These are phyloP conservation scores for Scedosporium boydii DNA, from an alignment of 2,329 filamentous ascomycete genomes.

Conservation along the genomic window DNA sequence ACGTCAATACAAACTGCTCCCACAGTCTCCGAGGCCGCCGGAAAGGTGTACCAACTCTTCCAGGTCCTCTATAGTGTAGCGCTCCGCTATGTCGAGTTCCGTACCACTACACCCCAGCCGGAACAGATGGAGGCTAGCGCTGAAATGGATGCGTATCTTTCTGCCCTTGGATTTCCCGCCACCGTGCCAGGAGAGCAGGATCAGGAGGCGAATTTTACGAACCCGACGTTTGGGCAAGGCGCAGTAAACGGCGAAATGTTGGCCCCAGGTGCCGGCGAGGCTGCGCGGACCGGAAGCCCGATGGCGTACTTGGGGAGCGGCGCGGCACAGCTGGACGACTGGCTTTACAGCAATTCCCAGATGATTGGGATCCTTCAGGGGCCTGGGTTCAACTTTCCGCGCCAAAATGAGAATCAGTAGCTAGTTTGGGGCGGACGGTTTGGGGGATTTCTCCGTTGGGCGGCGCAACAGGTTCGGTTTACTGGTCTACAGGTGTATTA, in stretches of 20 bases:
- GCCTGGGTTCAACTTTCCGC: neutral
- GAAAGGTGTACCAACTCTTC: conserved; percentile 47
- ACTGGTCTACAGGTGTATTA: too few relatives aligned
- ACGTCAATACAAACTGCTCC: conserved; percentile 39
- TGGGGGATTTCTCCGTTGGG: too few relatives aligned
- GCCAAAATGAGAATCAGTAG: neutral
- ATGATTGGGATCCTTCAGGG: conserved; percentile 26
- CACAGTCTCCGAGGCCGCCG: conserved; percentile 35
- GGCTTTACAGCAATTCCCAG: conserved; percentile 27
- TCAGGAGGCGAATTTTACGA: conserved; percentile 2
- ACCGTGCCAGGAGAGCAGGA: conserved; percentile 10
- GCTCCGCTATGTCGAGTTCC: conserved; percentile 48
- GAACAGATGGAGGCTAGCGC: conserved; percentile 16
- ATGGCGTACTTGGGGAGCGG: conserved; percentile 27
- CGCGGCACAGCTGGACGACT: conserved; percentile 23
- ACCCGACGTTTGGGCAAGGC: neutral
- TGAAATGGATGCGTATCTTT: conserved; percentile 41
- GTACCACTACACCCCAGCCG: conserved; percentile 9
- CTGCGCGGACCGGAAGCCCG: conserved; percentile 11
- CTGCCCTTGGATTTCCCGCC: conserved; percentile 35
- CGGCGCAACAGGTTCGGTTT: too few relatives aligned
- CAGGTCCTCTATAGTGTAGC: conserved; percentile 49
- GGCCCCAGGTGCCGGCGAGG: neutral
- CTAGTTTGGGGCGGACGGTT: neutral
- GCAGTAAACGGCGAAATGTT: neutral